A percentile compares a stretch with the other conserved stretches of the same genome.
phyloP scores from a whole-genome alignment of 1,284 basidiomycete genomes.

The Golubevia sp. region DNA sequence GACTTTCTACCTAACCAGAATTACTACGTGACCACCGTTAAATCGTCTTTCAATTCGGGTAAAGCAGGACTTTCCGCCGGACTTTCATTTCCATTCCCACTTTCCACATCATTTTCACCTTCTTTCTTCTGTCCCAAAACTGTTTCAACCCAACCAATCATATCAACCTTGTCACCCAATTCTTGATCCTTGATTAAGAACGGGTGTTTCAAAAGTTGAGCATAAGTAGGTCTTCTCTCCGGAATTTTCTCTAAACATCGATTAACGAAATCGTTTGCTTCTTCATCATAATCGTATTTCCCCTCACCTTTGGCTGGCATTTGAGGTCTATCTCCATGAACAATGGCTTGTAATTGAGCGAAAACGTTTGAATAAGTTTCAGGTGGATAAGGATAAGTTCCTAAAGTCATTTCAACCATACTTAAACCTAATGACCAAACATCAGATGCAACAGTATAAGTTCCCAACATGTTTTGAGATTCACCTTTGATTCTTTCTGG shows the following conservation, averaged over 20 bases:
- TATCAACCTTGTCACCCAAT: conserved; percentile 54
- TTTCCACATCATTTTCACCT: background rate
- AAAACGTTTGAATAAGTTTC: conserved; percentile 60
- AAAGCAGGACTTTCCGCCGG: background rate
- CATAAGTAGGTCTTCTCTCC: background rate
- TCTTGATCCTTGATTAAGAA: conserved; percentile 67
- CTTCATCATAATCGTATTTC: conserved; percentile 28
- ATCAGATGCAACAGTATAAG: conserved; percentile 58
- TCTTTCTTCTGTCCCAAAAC: background rate
- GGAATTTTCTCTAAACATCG: conserved; percentile 56
- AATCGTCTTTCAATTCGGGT: background rate
- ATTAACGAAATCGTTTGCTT: conserved; percentile 51
- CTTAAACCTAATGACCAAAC: conserved; percentile 58
- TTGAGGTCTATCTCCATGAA: conserved; percentile 52
- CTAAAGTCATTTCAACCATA: conserved; percentile 53
- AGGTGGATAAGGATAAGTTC: conserved; percentile 57
- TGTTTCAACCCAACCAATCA: conserved; percentile 52
- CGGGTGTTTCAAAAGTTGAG: conserved; percentile 67
- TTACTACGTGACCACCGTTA: background rate
- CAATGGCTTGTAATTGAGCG: conserved; percentile 61
- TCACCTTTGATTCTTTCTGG: conserved; percentile 60
- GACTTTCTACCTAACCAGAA: too few relatives aligned
- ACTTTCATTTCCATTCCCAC: background rate
- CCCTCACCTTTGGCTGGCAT: conserved; percentile 26
- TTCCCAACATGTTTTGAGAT: conserved; percentile 42